Base-by-base conservation (phyloP, 106 monocot genomes). In the Phalaenopsis equestris region DNA sequence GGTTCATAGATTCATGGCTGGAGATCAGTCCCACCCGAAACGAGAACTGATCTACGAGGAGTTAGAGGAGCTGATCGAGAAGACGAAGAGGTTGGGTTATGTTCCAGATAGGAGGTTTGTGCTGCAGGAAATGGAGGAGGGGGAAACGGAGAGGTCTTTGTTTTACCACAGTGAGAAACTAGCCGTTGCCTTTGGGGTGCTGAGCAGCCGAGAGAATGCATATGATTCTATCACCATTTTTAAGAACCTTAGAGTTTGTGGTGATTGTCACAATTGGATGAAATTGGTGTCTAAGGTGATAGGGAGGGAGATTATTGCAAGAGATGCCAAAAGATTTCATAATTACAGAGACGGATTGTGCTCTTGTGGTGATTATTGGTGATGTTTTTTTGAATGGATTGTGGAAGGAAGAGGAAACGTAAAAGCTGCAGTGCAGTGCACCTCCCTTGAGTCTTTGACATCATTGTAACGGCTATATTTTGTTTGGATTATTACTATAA, bases 281-380 rank as follows among this genome's bases (percentile, higher is more conserved):
- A 91, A 91, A 49, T 83, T 88, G 52, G 86, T 87, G 52, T 88
- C 91, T 1, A 88, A 79, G 75, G 79, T 91, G 52, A 77, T 77
- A 14, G 68, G 74, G 46, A 88, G 79, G 79, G 91, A 87, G 74
- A 88, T 91, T 41, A 85, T 91, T 67, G 84, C 85, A 15, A 83
- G 91, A 80, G 91, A 91, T 87, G 67, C 83, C 2, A 86, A 81
- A 58, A 84, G 91, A 56, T 91, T 88, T 75, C 91, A 91, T 72
- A 81, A 85, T 55, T 91, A 87, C 30, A 87, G 78, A 81, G 79
- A 91, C 84, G 91, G 91, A 1, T 23, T 76, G 2, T 91, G 91
- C 38, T 91, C 88, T 79, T 91, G 91, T 75, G 56, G 91, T 18
- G 91, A 91, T 83, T 91, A 86, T 83, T 91, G 91, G 91, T 91